Evolutionary conservation across 1,284 basidiomycete genomes (phyloP).

Genomic region (Cryptococcus sp.): DNA sequence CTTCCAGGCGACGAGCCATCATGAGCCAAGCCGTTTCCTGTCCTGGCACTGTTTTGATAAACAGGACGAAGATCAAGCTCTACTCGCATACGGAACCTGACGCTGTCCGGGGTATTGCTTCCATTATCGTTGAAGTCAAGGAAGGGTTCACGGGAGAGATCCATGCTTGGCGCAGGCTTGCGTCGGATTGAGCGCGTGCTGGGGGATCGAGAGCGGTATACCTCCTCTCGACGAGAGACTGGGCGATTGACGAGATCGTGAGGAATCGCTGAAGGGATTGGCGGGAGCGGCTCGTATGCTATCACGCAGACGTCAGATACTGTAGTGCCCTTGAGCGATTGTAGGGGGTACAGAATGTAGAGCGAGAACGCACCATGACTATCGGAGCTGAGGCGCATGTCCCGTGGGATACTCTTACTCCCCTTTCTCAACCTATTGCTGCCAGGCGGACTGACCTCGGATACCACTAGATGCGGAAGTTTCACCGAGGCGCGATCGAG

Average conservation of each 20-base stretch:
- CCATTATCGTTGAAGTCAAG: conserved; percentile 6
- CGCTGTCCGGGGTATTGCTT: conserved; percentile 20
- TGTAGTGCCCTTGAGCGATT: no score
- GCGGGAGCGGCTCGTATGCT: not conserved
- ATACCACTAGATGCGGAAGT: conserved; percentile 2
- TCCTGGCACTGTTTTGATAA: no score
- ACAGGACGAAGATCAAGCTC: conserved; percentile 15
- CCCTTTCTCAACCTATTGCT: conserved; percentile 10
- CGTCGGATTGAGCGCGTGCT: conserved; percentile 3
- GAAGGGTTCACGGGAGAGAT: not conserved
- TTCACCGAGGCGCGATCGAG: not conserved
- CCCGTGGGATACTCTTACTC: conserved; percentile 21
- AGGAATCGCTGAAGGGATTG: conserved; percentile 1
- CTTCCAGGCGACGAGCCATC: conserved; percentile 2
- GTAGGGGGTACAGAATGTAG: not conserved
- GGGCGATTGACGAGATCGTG: conserved; percentile 5
- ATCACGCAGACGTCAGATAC: no score
- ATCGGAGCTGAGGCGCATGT: conserved; percentile 18
- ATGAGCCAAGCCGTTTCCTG: no score
- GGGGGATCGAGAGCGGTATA: not conserved
- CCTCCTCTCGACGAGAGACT: not conserved
- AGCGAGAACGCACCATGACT: conserved; percentile 8
- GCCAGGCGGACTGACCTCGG: conserved; percentile 1
- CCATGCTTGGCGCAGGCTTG: conserved; percentile 1
- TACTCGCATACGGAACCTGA: conserved; percentile 21